A percentile compares a stretch with the other conserved stretches of the same genome.
phyloP scores from a whole-genome alignment of 371 early-diverging fungal species.

The Batrachochytrium dendrobatidis region DNA sequence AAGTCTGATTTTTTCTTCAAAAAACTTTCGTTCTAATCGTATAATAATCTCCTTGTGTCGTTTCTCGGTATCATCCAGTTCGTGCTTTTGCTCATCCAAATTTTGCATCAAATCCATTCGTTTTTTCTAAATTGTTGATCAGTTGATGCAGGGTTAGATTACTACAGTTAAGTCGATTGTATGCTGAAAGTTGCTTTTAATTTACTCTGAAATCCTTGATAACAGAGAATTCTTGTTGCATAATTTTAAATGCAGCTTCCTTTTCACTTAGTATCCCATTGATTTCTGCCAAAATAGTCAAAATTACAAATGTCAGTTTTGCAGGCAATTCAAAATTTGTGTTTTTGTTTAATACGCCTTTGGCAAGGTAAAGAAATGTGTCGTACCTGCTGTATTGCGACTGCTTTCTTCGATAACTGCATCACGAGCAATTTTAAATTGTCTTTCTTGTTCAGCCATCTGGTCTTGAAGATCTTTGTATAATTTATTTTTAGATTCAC shows the following conservation, averaged over 20 bases:
- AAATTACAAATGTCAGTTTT: neutral
- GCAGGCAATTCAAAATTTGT: neutral
- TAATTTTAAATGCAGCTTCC: slow-evolving; percentile 40
- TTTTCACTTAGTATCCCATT: slow-evolving; percentile 37
- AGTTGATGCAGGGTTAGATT: neutral
- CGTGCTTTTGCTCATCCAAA: slow-evolving; percentile 37
- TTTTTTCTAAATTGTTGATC: slow-evolving; percentile 32
- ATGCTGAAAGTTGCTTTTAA: neutral
- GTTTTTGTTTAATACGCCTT: neutral
- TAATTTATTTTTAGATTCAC: slow-evolving; percentile 34
- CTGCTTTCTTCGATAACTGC: slow-evolving; percentile 31
- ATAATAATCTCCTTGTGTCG: slow-evolving; percentile 42
- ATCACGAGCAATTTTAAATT: slow-evolving; percentile 19
- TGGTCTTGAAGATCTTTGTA: slow-evolving; percentile 27
- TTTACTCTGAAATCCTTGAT: slow-evolving; percentile 50
- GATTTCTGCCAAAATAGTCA: slow-evolving; percentile 26
- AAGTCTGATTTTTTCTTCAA: slow-evolving; percentile 46
- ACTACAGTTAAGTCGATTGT: neutral
- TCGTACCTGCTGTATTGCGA: slow-evolving; percentile 27
- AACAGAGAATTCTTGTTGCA: slow-evolving; percentile 47
- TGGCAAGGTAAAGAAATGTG: neutral
- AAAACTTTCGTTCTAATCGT: slow-evolving; percentile 44
- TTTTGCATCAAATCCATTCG: slow-evolving; percentile 44
- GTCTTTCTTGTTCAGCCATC: slow-evolving; percentile 23
- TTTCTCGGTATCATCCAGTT: slow-evolving; percentile 40